Evolutionary conservation across 306 rosid genomes (phyloP).

Genomic region (Sesbania bispinosa): DNA sequence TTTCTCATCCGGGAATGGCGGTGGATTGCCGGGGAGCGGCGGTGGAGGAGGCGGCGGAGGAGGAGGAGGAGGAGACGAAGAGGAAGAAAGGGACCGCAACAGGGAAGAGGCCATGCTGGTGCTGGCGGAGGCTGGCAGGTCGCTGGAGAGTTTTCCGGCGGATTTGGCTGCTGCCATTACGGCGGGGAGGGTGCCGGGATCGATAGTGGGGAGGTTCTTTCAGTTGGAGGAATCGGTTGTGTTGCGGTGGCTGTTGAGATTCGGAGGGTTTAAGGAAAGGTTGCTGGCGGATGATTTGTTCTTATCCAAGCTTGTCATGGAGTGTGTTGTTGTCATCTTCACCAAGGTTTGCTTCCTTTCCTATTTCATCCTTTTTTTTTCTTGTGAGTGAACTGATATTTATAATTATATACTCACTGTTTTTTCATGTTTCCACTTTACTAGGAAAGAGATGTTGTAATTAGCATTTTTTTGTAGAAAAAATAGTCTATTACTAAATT

Average conservation of each 20-base stretch:
- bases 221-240: conserved; percentile 65
- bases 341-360: conserved; percentile 57
- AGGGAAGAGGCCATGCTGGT: conserved; percentile 63
- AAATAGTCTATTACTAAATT: too few relatives aligned
- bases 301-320: conserved; percentile 77
- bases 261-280: conserved; percentile 88
- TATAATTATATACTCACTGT: too few relatives aligned
- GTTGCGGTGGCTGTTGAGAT: conserved; percentile 63
- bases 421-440: too few relatives aligned
- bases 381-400: background rate
- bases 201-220: conserved; percentile 61
- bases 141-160: conserved; percentile 63
- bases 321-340: conserved; percentile 81
- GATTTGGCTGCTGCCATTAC: conserved; percentile 69
- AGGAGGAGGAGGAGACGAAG: conserved; percentile 33
- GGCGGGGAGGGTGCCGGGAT: conserved; percentile 74
- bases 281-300: conserved; percentile 90
- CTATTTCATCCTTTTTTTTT: background rate
- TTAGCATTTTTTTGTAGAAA: too few relatives aligned
- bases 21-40: background rate
- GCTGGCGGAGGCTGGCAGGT: conserved; percentile 57
- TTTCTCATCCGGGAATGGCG: conserved; percentile 17
- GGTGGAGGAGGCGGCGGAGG: conserved; percentile 6
- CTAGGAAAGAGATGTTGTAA: too few relatives aligned
- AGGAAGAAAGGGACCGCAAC: conserved; percentile 53